phyloP scores from a whole-genome alignment of 257 asterid species.

The Solanum piurae region DNA sequence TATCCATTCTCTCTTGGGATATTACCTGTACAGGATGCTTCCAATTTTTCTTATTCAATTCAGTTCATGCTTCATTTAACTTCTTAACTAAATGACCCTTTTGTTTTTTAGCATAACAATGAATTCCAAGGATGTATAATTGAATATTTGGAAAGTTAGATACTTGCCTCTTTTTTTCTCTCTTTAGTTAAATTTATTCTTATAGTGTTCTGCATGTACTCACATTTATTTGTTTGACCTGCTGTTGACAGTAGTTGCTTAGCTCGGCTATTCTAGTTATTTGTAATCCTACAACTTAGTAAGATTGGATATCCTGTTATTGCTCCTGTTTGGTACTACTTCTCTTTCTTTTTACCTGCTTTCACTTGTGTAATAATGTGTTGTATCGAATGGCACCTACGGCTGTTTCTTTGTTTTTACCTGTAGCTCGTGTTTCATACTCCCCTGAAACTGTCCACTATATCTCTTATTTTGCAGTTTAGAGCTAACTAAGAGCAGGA shows the following conservation, averaged over 20 bases:
- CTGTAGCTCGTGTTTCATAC: not conserved
- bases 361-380: not conserved
- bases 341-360: not conserved
- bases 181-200: not conserved
- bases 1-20: not conserved
- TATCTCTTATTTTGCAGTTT: constrained; percentile 34
- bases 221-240: not conserved
- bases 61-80: not conserved
- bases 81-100: not conserved
- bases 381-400: not conserved
- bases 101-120: not conserved
- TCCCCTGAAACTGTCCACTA: not conserved
- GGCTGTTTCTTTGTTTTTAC: not conserved
- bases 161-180: not conserved
- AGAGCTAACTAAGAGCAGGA: constrained; percentile 13
- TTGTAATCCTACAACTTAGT: not conserved
- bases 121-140: not conserved
- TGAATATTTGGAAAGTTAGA: not conserved
- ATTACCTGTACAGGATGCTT: not conserved
- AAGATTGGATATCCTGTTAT: not conserved
- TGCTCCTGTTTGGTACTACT: not conserved
- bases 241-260: not conserved
- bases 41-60: not conserved
- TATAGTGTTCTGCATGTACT: not conserved
- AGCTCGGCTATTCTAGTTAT: not conserved